phyloP scores from a whole-genome alignment of 768 basidiomycete species.

The Kwoniella europaea region DNA sequence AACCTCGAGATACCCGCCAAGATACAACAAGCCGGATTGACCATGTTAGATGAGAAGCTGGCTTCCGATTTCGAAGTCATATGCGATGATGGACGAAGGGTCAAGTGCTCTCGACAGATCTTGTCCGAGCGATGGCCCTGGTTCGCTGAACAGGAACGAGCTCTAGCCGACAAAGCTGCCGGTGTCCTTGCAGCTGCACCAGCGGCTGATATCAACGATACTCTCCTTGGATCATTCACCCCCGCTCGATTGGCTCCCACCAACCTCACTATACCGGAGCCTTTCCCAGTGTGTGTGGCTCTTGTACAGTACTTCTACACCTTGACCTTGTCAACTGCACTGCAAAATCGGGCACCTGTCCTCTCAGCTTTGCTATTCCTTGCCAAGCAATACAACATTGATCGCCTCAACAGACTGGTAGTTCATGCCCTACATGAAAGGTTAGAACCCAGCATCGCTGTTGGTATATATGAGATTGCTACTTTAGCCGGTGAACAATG shows the following conservation, averaged over 20 bases:
- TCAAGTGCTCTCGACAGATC: conserved; percentile 80
- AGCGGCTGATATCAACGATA: conserved; percentile 41
- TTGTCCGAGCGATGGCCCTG: conserved; percentile 93
- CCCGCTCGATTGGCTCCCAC: conserved; percentile 74
- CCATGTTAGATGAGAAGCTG: conserved; percentile 77
- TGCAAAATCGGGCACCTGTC: conserved; percentile 89
- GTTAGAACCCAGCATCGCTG: conserved; percentile 79
- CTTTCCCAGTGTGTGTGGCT: conserved; percentile 85
- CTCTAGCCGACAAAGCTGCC: conserved; percentile 15
- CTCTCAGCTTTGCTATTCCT: conserved; percentile 84
- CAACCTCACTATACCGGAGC: conserved; percentile 79
- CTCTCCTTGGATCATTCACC: conserved; percentile 40
- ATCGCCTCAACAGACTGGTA: conserved; percentile 76
- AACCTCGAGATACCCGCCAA: conserved; percentile 65
- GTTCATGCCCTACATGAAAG: conserved; percentile 93
- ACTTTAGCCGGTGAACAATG: conserved; percentile 86
- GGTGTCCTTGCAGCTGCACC: conserved; percentile 31
- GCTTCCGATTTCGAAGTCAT: conserved; percentile 91
- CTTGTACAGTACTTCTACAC: conserved; percentile 94
- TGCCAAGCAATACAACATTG: conserved; percentile 77
- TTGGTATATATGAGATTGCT: conserved; percentile 93
- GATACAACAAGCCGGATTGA: conserved; percentile 83
- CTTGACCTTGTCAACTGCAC: conserved; percentile 78
- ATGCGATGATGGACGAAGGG: conserved; percentile 84
- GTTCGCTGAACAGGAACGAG: conserved; percentile 64